Base-by-base conservation (phyloP, 352 stramenopile genomes). In the Aphanomyces astaci region DNA sequence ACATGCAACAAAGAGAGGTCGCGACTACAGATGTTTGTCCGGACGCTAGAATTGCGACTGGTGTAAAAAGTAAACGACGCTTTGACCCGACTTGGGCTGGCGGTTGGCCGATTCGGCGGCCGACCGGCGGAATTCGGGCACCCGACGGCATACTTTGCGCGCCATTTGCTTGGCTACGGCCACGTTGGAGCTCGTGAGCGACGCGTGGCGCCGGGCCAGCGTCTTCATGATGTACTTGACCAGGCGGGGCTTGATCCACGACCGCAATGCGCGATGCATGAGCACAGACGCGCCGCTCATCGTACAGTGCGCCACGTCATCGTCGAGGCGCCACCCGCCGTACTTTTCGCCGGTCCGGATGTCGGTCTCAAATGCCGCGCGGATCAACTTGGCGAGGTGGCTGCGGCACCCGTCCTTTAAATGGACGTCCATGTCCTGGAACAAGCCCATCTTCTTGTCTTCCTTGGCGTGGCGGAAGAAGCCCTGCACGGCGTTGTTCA, bases 381-480 rank as follows among this genome's bases (percentile, higher is more conserved):
- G 76, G 19, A 87, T 66, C 64, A 85, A 75, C 17, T 72, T 82
- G 56, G 84, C 77, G 49, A 87, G 74, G 65, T 87, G 79, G 63
- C 82, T 85, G n/a, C 78, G 75, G 33, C 78, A 85, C 2, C 82
- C 25, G 67, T 87, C 79, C 27, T 76, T 64, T 25, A 87, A 71
- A 32, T 77, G 72, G 5, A 77, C 71, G 48, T 86, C 69, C 32
- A 87, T 71, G 19, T 78, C 78, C 31, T 83, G 75, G 3, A 87
- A 63, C 11, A 74, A 74, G 7, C 64, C 71, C 22, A 77, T 59
- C 1, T 73, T 74, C 17, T 75, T 39, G 5, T n/a, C 28, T 24
- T 76, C 39, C 13, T 66, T 66, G 27, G 74, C 76, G 30, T 80
- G 72, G 1, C 43, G 45, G 45, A 72, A 73, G 69, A 83, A 77